phyloP scores from a whole-genome alignment of 2,329 filamentous ascomycete genomes.

The Teratosphaeria gauchensis region DNA sequence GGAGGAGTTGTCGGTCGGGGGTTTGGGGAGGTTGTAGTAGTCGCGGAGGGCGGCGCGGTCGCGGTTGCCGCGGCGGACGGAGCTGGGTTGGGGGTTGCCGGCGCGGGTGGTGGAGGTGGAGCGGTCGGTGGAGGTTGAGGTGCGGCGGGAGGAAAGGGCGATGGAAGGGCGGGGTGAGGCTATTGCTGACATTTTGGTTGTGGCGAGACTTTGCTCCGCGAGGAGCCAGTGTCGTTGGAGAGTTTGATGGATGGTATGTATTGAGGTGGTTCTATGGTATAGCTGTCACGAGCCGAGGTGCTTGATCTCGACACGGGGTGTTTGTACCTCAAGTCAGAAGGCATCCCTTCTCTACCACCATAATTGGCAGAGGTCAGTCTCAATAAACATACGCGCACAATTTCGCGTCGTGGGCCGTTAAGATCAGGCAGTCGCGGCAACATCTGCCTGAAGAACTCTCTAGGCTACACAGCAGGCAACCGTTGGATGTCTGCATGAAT shows the following conservation, averaged over 20 bases:
- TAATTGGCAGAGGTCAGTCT: not conserved
- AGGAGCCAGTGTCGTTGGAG: not conserved
- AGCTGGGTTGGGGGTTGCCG: constrained; percentile 13
- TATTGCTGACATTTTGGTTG: constrained; percentile 44
- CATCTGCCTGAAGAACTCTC: too few relatives aligned
- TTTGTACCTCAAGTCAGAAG: not conserved
- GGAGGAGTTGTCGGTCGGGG: constrained; percentile 28
- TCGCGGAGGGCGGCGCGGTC: constrained; percentile 84
- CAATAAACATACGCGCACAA: not conserved
- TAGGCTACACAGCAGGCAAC: too few relatives aligned
- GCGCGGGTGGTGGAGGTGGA: constrained; percentile 32
- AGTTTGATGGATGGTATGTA: not conserved
- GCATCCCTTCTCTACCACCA: not conserved
- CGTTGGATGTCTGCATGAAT: too few relatives aligned
- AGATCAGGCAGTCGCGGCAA: too few relatives aligned
- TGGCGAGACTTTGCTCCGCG: not conserved
- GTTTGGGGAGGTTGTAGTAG: constrained; percentile 74
- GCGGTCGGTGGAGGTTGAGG: constrained; percentile 54
- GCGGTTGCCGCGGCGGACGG: constrained; percentile 46
- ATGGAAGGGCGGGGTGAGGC: constrained; percentile 51
- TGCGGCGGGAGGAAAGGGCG: constrained; percentile 60
- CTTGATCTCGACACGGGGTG: not conserved
- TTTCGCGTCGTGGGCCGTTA: too few relatives aligned
- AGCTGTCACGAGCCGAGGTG: not conserved
- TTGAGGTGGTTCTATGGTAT: not conserved